phyloP scores from a whole-genome alignment of 495 filamentous ascomycete species.

The Hypoxylon perforatum region DNA sequence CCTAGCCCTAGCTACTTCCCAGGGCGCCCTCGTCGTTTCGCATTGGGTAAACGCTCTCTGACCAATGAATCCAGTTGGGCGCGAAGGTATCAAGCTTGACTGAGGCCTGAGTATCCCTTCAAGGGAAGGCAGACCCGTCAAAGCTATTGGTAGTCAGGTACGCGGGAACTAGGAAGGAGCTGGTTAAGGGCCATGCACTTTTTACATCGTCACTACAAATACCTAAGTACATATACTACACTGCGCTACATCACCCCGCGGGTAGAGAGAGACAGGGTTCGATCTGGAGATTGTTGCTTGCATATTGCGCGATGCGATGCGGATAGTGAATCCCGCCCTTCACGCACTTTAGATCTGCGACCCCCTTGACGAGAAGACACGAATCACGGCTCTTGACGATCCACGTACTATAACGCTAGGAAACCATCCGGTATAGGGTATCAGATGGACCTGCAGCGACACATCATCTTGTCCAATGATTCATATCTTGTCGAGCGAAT shows the following conservation, averaged over 20 bases:
- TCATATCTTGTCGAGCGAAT: constrained; percentile 33
- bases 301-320: constrained; percentile 22
- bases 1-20: constrained; percentile 1
- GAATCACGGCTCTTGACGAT: constrained; percentile 39
- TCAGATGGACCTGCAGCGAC: constrained; percentile 44
- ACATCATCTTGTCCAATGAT: constrained; percentile 36
- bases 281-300: constrained; percentile 34
- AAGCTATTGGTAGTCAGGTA: constrained; percentile 30
- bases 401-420: constrained; percentile 38
- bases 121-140: constrained; percentile 4
- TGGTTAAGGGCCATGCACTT: constrained; percentile 10
- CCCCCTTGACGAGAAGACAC: constrained; percentile 19
- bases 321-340: constrained; percentile 27
- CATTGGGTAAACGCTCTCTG: constrained; percentile 28
- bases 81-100: constrained; percentile 35
- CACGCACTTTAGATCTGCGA: constrained; percentile 23
- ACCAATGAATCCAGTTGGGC: constrained; percentile 38
- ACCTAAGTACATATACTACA: too few species aligned
- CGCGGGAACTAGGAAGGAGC: constrained; percentile 15
- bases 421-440: constrained; percentile 36
- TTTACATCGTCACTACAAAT: background rate
- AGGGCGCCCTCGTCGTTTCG: constrained; percentile 26
- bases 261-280: constrained; percentile 9
- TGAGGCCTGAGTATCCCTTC: constrained; percentile 21
- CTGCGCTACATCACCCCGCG: constrained; percentile 4